Base-by-base conservation (phyloP, 1,284 basidiomycete genomes). In the Austroboletus novae-zelandiae region DNA sequence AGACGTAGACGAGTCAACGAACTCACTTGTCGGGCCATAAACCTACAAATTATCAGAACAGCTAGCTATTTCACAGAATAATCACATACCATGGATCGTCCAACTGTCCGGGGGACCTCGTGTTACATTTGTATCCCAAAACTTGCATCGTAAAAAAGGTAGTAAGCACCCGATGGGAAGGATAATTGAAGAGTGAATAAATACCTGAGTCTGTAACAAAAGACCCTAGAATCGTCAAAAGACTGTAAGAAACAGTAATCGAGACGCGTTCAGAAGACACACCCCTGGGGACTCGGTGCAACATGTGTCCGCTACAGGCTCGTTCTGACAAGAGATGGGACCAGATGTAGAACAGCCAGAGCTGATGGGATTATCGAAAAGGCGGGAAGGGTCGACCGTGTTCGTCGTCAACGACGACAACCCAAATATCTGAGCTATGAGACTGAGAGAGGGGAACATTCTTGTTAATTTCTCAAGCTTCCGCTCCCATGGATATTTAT, bases 11-110 rank as follows among this genome's bases (percentile, higher is more conserved):
- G n/a, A 37, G 17, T 25, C 9, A 2, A 54, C 5, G 27, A 27
- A 69, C 78, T 48, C 58, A 87, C 83, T 83, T 67, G 61, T 87
- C 84, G 8, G 83, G 82, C 86, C 86, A 88, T 41, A 88, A 70
- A 45, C 84, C 83, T 85, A 45, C 6, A 32, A 35, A 9, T 20
- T 9, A 18, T 14, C 71, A 59, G 18, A 9, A 9, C 40, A 47
- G 10, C 39, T 49, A 45, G 30, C 35, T 34, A 9, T 23, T 35
- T 18, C 30, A 43, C 23, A 27, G 35, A 29, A 29, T 5, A 18
- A 51, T 75, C 15, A 55, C 76, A 42, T 54, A 82, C 86, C 86
- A 49, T 89, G 86, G 55, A 89, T 86, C 0, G 86, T 87, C 86
- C 88, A 90, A 57, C 81, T 85, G 61, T 85, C 60, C 9, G 60